Base-by-base conservation (phyloP, 192 early-diverging fungal genomes). In the Entomortierella chlamydospora region DNA sequence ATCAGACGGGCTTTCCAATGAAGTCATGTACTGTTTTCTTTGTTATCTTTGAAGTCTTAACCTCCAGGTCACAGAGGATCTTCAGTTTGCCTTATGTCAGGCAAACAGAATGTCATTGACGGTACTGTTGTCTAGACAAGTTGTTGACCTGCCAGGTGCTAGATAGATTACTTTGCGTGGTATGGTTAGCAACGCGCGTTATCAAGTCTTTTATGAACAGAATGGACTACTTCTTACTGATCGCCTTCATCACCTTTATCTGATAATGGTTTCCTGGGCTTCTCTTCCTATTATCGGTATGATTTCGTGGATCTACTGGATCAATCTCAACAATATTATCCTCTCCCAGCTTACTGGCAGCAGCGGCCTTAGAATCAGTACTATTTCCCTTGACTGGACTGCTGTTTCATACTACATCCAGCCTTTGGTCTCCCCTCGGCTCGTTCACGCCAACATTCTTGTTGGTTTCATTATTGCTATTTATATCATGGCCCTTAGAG, bases 341-440 rank as follows among this genome's bases (percentile, higher is more conserved):
- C 51, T 81, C 51, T 54, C 74, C 67, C 83, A 87, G 70, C 61
- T 89, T 57, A 78, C 84, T n/a, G 83, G 71, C 43, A 64, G 77
- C 53, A 65, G 61, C 53, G 91, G 91, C 45, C 58, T 87, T 4
- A 88, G 89, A 54, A 83, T 92, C 49, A 55, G 84, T 13, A 73
- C 85, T 41, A 56, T 93, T 25, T 76, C 87, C 17, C 83, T 93
- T 41, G 91, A 91, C 65, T 93, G 90, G 91, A 42, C 77, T 17
- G 83, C 83, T 42, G 57, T 70, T 17, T 74, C 82, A 23, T 87
- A 73, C 77, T 77, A 84, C 41, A 23, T 57, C n/a, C 73, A 76
- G 53, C 83, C 83, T 57, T 54, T 84, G 42, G 61, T 84, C 62
- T 68, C 81, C 12, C 74, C 74, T 29, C 83, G 70, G 65, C 83